Percentiles rank a stretch among this genome's conserved stretches.
These are phyloP conservation scores for Claviceps digitariae DNA, from an alignment of 2,329 filamentous ascomycete genomes.

Conservation along the genomic window DNA sequence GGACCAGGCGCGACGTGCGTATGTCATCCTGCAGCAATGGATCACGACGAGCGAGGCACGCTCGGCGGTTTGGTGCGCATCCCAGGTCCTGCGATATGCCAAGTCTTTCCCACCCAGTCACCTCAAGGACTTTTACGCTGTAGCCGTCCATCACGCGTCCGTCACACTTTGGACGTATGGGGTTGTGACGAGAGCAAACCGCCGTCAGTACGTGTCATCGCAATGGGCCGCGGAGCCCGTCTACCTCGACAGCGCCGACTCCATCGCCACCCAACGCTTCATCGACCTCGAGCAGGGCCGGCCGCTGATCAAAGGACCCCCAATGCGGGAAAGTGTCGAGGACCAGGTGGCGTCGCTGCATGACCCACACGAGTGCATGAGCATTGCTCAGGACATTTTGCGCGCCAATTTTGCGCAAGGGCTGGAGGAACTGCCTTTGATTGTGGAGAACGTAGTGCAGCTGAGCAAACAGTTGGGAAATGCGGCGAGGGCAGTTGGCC, in stretches of 20 bases:
- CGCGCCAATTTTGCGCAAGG: constrained; percentile 33
- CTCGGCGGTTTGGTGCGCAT: constrained; percentile 53
- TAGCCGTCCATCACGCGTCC: constrained; percentile 55
- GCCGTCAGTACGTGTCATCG: constrained; percentile 16
- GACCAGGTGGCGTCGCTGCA: constrained; percentile 30
- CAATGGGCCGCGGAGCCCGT: constrained; percentile 27
- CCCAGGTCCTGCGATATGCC: constrained; percentile 50
- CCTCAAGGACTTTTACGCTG: constrained; percentile 52
- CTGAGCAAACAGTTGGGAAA: constrained; percentile 47
- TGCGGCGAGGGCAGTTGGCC: constrained; percentile 28
- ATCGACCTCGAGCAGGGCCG: constrained; percentile 39
- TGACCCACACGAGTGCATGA: constrained; percentile 46
- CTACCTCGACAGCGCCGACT: constrained; percentile 43
- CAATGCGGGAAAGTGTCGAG: too few relatives aligned
- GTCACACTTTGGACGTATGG: constrained; percentile 59
- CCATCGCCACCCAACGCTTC: constrained; percentile 40
- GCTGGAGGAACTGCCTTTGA: constrained; percentile 34
- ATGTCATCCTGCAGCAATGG: constrained; percentile 47
- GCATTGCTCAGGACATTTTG: constrained; percentile 42
- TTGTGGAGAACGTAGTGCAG: constrained; percentile 54
- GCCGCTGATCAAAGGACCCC: constrained; percentile 33
- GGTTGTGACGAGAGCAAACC: constrained; percentile 35
- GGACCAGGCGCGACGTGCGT: constrained; percentile 47
- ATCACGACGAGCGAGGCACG: constrained; percentile 39
- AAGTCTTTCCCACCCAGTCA: constrained; percentile 37